Conservation (phyloP, 305 asterid genomes). For the Fraxinus velutina region DNA sequence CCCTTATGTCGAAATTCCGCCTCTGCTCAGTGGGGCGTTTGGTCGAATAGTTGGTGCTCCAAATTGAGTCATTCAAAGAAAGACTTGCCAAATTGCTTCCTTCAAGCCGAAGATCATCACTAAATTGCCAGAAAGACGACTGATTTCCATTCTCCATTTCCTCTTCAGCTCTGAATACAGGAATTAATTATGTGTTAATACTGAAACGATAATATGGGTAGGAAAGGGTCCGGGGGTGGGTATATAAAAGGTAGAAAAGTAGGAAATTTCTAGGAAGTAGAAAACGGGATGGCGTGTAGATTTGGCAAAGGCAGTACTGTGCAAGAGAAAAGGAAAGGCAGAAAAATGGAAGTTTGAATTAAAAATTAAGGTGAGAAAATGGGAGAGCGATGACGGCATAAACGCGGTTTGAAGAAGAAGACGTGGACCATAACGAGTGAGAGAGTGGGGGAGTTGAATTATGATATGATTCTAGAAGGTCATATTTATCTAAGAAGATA, state of each 20-base stretch:
- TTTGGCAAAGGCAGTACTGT: constrained; percentile 41
- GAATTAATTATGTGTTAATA: neutral
- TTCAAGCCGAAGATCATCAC: constrained; percentile 86
- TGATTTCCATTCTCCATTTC: constrained; percentile 59
- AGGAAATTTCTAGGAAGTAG: constrained; percentile 44
- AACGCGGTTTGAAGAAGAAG: constrained; percentile 47
- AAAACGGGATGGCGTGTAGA: constrained; percentile 44
- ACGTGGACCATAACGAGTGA: constrained; percentile 32
- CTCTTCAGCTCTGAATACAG: neutral
- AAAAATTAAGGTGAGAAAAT: constrained; percentile 33
- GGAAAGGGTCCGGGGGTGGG: neutral
- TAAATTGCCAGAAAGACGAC: constrained; percentile 87
- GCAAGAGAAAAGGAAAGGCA: constrained; percentile 25
- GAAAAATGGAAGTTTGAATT: constrained; percentile 4
- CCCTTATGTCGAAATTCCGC: constrained; percentile 76
- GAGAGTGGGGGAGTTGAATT: neutral
- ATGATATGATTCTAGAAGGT: neutral
- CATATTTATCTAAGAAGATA: neutral
- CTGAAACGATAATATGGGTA: neutral
- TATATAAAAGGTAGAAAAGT: constrained; percentile 19
- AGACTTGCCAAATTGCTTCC: constrained; percentile 53
- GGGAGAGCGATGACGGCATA: constrained; percentile 34
- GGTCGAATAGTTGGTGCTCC: constrained; percentile 69
- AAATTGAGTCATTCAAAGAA: constrained; percentile 82
- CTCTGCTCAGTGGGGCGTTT: constrained; percentile 68